phyloP scores from a whole-genome alignment of 1,284 basidiomycete genomes.

The Trametes polyzona region DNA sequence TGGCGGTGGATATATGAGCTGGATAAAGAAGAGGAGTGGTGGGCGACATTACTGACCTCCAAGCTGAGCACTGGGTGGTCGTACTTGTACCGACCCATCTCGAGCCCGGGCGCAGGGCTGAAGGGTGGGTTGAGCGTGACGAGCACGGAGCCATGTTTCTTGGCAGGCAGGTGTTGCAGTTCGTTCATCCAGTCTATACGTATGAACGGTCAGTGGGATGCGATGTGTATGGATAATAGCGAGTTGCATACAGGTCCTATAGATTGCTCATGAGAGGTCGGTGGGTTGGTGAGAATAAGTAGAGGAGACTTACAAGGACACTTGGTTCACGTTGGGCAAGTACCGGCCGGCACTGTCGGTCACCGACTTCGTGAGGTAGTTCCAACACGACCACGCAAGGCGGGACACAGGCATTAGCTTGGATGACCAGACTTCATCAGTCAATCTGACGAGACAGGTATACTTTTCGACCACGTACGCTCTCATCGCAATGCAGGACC shows the following conservation, averaged over 20 bases:
- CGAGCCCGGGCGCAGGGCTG: conserved; percentile 54
- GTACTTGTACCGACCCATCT: conserved; percentile 63
- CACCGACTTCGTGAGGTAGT: conserved; percentile 64
- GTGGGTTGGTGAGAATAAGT: background rate
- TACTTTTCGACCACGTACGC: conserved; percentile 44
- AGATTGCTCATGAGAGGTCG: background rate
- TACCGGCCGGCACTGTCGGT: conserved; percentile 39
- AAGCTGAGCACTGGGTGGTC: conserved; percentile 69
- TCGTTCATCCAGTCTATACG: conserved; percentile 67
- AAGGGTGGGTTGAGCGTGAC: conserved; percentile 80
- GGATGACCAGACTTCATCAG: background rate
- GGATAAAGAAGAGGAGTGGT: conserved; percentile 6
- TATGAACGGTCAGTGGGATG: no score
- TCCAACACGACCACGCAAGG: conserved; percentile 76
- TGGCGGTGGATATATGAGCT: background rate
- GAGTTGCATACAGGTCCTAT: background rate
- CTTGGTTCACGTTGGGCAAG: conserved; percentile 58
- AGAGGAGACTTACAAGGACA: conserved; percentile 59
- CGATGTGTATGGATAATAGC: no score
- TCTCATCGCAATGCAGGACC: conserved; percentile 69
- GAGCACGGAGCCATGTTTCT: conserved; percentile 68
- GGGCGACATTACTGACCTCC: conserved; percentile 39
- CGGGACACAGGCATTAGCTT: conserved; percentile 70
- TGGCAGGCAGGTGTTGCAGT: conserved; percentile 69
- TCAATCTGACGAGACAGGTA: background rate